These are phyloP conservation scores for Trichopus zeylanicus DNA, from an alignment of 116 monocot species.

Conservation along the genomic window DNA sequence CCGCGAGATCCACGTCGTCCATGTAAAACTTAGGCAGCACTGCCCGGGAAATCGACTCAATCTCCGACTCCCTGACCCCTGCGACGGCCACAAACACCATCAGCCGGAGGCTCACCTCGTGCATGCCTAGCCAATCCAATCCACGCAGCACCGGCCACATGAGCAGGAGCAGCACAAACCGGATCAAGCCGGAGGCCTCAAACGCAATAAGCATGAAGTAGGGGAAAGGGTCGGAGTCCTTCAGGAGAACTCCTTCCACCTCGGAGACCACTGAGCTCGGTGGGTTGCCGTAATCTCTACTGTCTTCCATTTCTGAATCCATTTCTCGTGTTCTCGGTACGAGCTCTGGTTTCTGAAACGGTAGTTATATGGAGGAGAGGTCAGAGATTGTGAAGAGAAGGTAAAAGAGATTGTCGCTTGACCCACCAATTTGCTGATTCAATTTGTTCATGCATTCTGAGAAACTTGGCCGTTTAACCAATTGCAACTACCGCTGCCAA, in stretches of 20 bases:
- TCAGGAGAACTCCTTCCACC: slow-evolving; percentile 69
- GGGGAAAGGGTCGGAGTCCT: slow-evolving; percentile 51
- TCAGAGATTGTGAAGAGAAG: too few relatives aligned
- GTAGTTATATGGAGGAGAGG: too few relatives aligned
- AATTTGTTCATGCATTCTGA: background rate
- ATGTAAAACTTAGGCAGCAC: slow-evolving; percentile 83
- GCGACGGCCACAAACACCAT: slow-evolving; percentile 53
- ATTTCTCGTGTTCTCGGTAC: background rate
- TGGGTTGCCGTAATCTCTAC: too few relatives aligned
- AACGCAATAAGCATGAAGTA: slow-evolving; percentile 93
- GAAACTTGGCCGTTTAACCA: background rate
- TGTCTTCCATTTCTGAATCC: too few relatives aligned
- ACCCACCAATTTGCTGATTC: background rate
- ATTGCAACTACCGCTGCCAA: background rate
- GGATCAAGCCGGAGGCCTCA: slow-evolving; percentile 60
- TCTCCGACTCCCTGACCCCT: slow-evolving; percentile 40
- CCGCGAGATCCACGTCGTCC: slow-evolving; percentile 57
- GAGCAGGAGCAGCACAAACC: slow-evolving; percentile 40
- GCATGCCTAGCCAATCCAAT: slow-evolving; percentile 1
- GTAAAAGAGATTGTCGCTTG: background rate
- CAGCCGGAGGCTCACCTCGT: slow-evolving; percentile 16
- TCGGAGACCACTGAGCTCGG: slow-evolving; percentile 36
- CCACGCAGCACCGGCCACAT: slow-evolving; percentile 42
- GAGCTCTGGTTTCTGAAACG: background rate
- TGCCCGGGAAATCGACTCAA: slow-evolving; percentile 59